Conservation (phyloP, 306 rosid genomes). For the Cucumis hystrix region DNA sequence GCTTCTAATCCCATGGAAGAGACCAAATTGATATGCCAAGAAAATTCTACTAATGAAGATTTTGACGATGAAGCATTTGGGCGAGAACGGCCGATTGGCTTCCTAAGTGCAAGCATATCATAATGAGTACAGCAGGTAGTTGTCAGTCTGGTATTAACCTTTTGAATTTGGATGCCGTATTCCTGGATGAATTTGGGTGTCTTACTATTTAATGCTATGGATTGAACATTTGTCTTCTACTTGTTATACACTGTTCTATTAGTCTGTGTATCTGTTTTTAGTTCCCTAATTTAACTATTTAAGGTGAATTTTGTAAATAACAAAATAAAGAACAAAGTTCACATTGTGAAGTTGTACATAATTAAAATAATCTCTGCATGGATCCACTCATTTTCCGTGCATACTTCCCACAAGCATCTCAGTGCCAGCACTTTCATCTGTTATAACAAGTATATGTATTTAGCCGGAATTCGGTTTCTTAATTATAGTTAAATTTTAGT, state of each 20-base stretch:
- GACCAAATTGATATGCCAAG: slow-evolving; percentile 67
- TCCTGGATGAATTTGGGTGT: neutral
- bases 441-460: neutral
- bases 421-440: neutral
- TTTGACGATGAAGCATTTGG: slow-evolving; percentile 77
- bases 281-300: neutral
- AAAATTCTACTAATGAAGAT: slow-evolving; percentile 84
- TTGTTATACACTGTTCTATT: neutral
- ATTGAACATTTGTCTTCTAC: neutral
- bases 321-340: neutral
- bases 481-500: neutral
- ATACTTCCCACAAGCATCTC: neutral
- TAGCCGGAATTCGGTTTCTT: neutral
- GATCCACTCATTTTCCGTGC: neutral
- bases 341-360: neutral
- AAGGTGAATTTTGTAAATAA: neutral
- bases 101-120: slow-evolving; percentile 49
- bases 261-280: neutral
- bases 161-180: neutral
- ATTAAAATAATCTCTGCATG: neutral
- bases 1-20: slow-evolving; percentile 42
- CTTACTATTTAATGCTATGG: neutral
- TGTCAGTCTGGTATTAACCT: slow-evolving; percentile 1
- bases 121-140: slow-evolving; percentile 60
- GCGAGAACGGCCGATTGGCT: slow-evolving; percentile 56